These are phyloP conservation scores for Quercus variabilis DNA, from an alignment of 306 rosid species.

Conservation along the genomic window DNA sequence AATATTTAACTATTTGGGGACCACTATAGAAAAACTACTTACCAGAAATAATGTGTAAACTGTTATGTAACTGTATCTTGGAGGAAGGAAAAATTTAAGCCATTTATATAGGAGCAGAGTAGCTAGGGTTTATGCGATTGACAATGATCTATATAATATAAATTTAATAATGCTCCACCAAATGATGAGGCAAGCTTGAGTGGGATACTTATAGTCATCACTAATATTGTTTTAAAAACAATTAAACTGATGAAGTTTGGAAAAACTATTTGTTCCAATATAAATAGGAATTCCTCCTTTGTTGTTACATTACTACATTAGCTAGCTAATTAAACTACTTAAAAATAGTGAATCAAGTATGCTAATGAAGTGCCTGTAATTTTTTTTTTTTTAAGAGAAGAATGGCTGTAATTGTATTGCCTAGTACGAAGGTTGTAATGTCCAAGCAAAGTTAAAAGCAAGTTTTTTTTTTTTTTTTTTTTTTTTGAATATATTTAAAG, in stretches of 20 bases:
- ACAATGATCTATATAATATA: background rate
- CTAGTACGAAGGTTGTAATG: background rate
- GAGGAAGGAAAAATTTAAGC: no score
- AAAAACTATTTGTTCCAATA: conserved; percentile 2
- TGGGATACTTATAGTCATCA: conserved; percentile 22
- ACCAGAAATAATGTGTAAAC: no score
- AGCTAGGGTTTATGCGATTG: background rate
- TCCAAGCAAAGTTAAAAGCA: background rate
- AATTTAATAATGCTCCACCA: background rate
- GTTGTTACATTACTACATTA: background rate
- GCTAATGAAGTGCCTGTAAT: background rate
- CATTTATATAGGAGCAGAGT: no score
- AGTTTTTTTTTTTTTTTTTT: no score
- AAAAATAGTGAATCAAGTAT: background rate
- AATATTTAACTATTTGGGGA: no score
- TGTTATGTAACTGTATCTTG: no score
- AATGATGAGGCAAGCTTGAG: conserved; percentile 16
- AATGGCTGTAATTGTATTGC: background rate
- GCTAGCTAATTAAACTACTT: background rate
- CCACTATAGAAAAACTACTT: no score
- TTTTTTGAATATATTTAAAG: no score
- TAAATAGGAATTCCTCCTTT: conserved; percentile 18
- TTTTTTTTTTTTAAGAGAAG: no score
- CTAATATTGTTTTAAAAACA: background rate
- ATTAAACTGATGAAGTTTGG: background rate